Base-by-base conservation (phyloP, 2,329 filamentous ascomycete genomes). In the Zymoseptoria crescenta region DNA sequence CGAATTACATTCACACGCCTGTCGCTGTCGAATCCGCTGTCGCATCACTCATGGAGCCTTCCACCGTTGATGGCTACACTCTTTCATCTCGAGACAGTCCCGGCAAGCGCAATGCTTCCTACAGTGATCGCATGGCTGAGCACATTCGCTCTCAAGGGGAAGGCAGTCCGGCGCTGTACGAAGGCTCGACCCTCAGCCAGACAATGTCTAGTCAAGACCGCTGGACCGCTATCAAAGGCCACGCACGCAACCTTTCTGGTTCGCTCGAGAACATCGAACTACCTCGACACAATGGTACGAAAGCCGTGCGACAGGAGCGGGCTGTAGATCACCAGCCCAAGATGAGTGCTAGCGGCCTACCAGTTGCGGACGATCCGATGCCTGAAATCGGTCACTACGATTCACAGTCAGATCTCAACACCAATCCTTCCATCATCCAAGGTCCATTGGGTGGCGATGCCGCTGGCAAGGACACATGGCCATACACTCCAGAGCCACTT, bases 11-110 rank as follows among this genome's bases (percentile, higher is more conserved):
- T 2, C 85, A 91, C 66, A 86, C 84, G 1, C 84, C 83, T 1
- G 70, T 85, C 35, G 90, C 83, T 1, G 86, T 96, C 0, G 92
- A 96, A 73, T 96, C 92, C 13, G 89, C 88, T 8, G 92, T 97
- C 9, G 93, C 93, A 7, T 96, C 92, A 16, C 78, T 97, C 6
- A 87, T 94, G 67, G 90, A 91, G 19, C 93, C 91, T 0, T 95
- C 91, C 1, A 83, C 87, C 10, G 71, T 96, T 56, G 92, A 76
- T 62, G 72, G 69, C 56, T 64, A 65, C 56, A 52, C 65, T 57
- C 52, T 59, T 7, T 70, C 69, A 20, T 66, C 66, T n/a, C 52
- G 62, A 55, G 57, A 60, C 50, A 66, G 65, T 60, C 56, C 64
- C 16, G 50, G 59, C 28, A 68, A 68, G 57, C 50, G 58, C 20